Evolutionary conservation across 176 grass and related monocot genomes (phyloP).

Genomic region (Ensete glaucum): DNA sequence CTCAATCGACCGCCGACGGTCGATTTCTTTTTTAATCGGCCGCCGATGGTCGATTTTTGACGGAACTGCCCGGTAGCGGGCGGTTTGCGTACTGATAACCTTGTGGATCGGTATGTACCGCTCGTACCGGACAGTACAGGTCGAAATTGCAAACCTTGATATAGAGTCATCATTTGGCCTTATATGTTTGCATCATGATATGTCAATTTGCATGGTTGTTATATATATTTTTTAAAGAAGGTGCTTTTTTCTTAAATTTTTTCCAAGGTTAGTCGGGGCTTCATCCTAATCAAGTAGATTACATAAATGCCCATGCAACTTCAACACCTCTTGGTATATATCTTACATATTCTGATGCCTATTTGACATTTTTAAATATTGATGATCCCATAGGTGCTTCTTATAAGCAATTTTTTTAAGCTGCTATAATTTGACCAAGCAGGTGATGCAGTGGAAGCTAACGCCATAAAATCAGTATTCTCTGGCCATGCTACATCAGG

Average conservation of each 20-base stretch:
- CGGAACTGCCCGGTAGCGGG: no score
- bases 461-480: constrained; percentile 67
- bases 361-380: neutral
- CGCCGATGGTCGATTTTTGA: no score
- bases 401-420: neutral
- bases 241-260: neutral
- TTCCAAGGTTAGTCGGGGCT: constrained; percentile 50
- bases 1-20: no score
- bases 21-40: no score
- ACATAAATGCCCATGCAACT: constrained; percentile 88
- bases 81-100: no score
- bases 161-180: neutral
- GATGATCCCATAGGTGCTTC: neutral
- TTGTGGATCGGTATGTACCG: no score
- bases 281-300: constrained; percentile 65
- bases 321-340: constrained; percentile 80
- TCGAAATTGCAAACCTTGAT: no score
- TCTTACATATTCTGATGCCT: neutral
- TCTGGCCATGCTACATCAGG: constrained; percentile 55
- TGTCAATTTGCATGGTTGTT: neutral
- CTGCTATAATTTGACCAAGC: constrained; percentile 12
- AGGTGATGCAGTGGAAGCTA: constrained; percentile 79
- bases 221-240: neutral
- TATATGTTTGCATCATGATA: neutral
- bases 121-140: no score